Percentiles rank a stretch among this genome's conserved stretches.
phyloP scores from a whole-genome alignment of 139 green algal species.

The Pseudopediastrum boryanum region DNA sequence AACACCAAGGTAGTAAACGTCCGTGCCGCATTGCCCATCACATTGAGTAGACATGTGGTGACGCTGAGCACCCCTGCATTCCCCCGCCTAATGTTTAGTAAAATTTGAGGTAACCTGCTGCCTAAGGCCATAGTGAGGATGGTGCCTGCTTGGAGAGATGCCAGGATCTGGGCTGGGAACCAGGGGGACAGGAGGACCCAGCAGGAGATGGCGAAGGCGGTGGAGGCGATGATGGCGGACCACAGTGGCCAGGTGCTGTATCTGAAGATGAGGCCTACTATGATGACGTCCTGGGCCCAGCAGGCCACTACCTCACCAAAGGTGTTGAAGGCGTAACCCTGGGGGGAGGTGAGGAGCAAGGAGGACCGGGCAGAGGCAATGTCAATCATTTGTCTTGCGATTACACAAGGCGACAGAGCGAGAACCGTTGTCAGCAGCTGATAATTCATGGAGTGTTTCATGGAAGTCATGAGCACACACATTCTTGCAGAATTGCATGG shows the following conservation, averaged over 20 bases:
- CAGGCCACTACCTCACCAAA: conserved; percentile 70
- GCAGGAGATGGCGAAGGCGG: conserved; percentile 23
- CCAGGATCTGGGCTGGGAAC: conserved; percentile 37
- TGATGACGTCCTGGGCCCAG: conserved; percentile 70
- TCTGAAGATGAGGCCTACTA: conserved; percentile 65
- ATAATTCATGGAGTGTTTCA: no score
- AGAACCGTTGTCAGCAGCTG: no score
- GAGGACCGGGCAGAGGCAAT: not conserved
- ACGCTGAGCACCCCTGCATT: conserved; percentile 77
- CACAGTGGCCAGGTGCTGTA: conserved; percentile 17
- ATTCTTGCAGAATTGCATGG: no score
- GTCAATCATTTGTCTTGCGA: no score
- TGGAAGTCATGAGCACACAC: no score
- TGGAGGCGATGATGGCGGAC: not conserved
- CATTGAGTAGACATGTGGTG: conserved; percentile 68
- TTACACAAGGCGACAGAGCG: not conserved
- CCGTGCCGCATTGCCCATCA: conserved; percentile 70
- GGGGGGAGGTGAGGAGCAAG: not conserved
- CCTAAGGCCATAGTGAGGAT: conserved; percentile 61
- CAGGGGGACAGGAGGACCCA: conserved; percentile 46
- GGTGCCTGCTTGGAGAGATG: conserved; percentile 62
- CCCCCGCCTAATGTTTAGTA: conserved; percentile 73
- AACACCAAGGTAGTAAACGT: conserved; percentile 79
- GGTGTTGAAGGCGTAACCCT: conserved; percentile 68
- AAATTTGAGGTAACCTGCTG: conserved; percentile 75